Evolutionary conservation across 129 eudicot genomes (phyloP).

Genomic region (Artemisia annua): DNA sequence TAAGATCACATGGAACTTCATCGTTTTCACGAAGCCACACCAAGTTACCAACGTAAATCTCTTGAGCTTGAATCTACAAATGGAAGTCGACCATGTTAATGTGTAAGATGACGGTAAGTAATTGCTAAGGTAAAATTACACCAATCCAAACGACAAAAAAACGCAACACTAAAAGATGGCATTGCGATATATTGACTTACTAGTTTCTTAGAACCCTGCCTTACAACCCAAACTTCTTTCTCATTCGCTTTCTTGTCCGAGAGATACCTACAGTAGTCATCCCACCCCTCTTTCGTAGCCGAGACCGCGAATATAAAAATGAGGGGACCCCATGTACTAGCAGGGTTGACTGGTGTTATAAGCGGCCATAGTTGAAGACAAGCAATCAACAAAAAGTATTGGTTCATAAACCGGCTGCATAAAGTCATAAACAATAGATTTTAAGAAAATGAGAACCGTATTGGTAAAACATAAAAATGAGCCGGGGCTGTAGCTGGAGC

Average conservation of each 20-base stretch:
- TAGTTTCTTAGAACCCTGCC: conserved; percentile 74
- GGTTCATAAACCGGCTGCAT: conserved; percentile 98
- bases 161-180: too few species aligned
- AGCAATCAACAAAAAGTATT: conserved; percentile 97
- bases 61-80: conserved; percentile 89
- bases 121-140: conserved; percentile 1
- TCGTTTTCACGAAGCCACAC: conserved; percentile 99
- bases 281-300: conserved; percentile 99
- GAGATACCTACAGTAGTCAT: conserved; percentile 88
- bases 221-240: conserved; percentile 96
- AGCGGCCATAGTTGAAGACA: conserved; percentile 99
- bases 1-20: conserved; percentile 98
- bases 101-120: background rate
- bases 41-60: conserved; percentile 77
- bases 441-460: background rate
- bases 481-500: too few species aligned
- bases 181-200: conserved; percentile 47
- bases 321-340: conserved; percentile 98
- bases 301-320: conserved; percentile 91
- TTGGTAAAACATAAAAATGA: too few species aligned
- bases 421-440: background rate
- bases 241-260: conserved; percentile 98
- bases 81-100: conserved; percentile 8
- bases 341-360: conserved; percentile 98
- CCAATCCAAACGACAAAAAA: background rate